These are phyloP conservation scores for Cornus kousa DNA, from an alignment of 148 eudicot genomes.

Conservation along the genomic window DNA sequence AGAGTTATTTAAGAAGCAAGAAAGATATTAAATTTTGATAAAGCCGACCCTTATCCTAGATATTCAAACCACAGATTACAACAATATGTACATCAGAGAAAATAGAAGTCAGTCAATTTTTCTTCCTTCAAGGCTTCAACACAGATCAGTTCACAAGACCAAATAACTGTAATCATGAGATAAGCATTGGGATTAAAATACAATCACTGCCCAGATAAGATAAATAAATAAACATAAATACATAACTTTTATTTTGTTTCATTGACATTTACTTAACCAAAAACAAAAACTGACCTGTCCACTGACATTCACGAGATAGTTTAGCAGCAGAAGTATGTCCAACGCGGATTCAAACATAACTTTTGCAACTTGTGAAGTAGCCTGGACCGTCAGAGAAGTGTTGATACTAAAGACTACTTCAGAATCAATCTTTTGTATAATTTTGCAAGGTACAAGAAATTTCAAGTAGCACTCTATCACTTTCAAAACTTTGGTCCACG, in stretches of 20 bases:
- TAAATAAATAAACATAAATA: background rate
- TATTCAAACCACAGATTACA: no score
- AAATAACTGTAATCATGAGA: background rate
- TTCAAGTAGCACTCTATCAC: constrained; percentile 72
- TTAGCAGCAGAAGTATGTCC: constrained; percentile 68
- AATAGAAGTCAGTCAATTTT: background rate
- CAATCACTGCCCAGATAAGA: background rate
- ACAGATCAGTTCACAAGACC: background rate
- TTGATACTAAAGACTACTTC: constrained; percentile 46
- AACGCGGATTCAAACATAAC: constrained; percentile 82
- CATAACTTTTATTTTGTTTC: background rate
- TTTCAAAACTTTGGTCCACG: constrained; percentile 75
- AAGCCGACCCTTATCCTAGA: background rate
- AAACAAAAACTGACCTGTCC: constrained; percentile 64
- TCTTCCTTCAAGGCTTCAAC: constrained; percentile 5
- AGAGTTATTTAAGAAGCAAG: no score
- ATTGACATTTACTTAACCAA: background rate
- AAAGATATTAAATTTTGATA: no score
- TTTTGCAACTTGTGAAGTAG: constrained; percentile 86
- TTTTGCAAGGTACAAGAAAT: constrained; percentile 72
- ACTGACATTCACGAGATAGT: constrained; percentile 69
- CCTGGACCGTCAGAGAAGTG: constrained; percentile 54
- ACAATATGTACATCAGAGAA: background rate
- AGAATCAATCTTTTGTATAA: constrained; percentile 42
- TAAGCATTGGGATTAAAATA: background rate